phyloP scores from a whole-genome alignment of 768 basidiomycete genomes.

The Termitomyces sp. region DNA sequence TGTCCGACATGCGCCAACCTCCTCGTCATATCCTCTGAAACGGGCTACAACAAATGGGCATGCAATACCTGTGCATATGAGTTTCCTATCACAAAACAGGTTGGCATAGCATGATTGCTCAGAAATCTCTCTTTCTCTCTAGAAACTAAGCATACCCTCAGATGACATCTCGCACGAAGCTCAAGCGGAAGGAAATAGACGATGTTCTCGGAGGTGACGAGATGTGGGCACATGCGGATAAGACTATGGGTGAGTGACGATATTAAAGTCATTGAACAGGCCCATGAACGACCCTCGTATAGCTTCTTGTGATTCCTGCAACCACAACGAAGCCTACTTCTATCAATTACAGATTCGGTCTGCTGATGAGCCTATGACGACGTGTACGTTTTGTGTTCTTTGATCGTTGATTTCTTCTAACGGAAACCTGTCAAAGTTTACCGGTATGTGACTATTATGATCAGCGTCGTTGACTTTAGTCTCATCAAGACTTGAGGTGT shows the following conservation, averaged over 20 bases:
- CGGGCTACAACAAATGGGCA: slow-evolving; percentile 87
- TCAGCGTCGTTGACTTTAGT: neutral
- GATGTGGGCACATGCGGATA: slow-evolving; percentile 92
- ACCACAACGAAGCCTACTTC: slow-evolving; percentile 83
- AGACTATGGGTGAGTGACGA: slow-evolving; percentile 66
- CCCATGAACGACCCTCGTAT: neutral
- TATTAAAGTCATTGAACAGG: neutral
- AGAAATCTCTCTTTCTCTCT: neutral
- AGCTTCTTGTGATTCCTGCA: slow-evolving; percentile 77
- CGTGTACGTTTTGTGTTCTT: slow-evolving; percentile 34
- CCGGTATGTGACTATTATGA: slow-evolving; percentile 35
- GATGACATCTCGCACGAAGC: slow-evolving; percentile 88
- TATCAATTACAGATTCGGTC: slow-evolving; percentile 95
- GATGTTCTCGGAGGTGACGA: slow-evolving; percentile 95
- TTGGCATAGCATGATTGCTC: neutral
- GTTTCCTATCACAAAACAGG: slow-evolving; percentile 87
- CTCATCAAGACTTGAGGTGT: slow-evolving; percentile 39
- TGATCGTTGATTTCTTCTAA: neutral
- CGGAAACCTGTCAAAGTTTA: slow-evolving; percentile 43
- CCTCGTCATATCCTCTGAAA: slow-evolving; percentile 72
- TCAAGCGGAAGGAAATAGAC: slow-evolving; percentile 89
- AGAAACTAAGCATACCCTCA: slow-evolving; percentile 26
- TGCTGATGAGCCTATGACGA: slow-evolving; percentile 90
- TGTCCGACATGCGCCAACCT: slow-evolving; percentile 94
- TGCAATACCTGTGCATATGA: slow-evolving; percentile 96